Percentiles rank a stretch among this genome's conserved stretches.
phyloP scores from a whole-genome alignment of 129 eudicot species.

The Tagetes erecta region DNA sequence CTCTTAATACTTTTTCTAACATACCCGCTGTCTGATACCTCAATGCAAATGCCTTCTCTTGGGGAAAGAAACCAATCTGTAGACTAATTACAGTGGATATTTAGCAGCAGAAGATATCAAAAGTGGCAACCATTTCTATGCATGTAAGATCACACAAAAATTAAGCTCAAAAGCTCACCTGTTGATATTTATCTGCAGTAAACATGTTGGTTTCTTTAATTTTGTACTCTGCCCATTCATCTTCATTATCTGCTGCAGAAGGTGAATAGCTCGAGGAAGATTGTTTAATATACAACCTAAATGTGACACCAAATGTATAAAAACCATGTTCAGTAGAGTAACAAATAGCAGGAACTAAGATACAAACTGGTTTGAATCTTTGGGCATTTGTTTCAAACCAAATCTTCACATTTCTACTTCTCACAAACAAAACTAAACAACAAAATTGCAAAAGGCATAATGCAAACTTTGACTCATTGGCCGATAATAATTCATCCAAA shows the following conservation, averaged over 20 bases:
- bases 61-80: slow-evolving; percentile 90
- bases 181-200: slow-evolving; percentile 95
- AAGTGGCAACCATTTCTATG: not conserved
- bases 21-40: slow-evolving; percentile 99
- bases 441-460: too few relatives aligned
- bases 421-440: too few relatives aligned
- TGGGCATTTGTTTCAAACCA: not conserved
- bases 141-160: not conserved
- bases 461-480: too few relatives aligned
- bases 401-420: not conserved
- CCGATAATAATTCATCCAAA: too few relatives aligned
- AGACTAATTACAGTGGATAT: slow-evolving; percentile 65
- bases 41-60: slow-evolving; percentile 82
- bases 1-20: slow-evolving; percentile 85
- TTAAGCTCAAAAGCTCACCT: slow-evolving; percentile 54
- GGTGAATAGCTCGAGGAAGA: slow-evolving; percentile 53
- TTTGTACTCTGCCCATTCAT: slow-evolving; percentile 96
- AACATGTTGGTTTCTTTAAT: slow-evolving; percentile 95
- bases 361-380: not conserved
- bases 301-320: slow-evolving; percentile 16
- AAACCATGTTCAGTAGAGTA: not conserved
- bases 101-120: slow-evolving; percentile 33
- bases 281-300: slow-evolving; percentile 86
- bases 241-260: slow-evolving; percentile 48
- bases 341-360: slow-evolving; percentile 15